Conservation (phyloP, 768 basidiomycete genomes). For the Polyporus arcularius region DNA sequence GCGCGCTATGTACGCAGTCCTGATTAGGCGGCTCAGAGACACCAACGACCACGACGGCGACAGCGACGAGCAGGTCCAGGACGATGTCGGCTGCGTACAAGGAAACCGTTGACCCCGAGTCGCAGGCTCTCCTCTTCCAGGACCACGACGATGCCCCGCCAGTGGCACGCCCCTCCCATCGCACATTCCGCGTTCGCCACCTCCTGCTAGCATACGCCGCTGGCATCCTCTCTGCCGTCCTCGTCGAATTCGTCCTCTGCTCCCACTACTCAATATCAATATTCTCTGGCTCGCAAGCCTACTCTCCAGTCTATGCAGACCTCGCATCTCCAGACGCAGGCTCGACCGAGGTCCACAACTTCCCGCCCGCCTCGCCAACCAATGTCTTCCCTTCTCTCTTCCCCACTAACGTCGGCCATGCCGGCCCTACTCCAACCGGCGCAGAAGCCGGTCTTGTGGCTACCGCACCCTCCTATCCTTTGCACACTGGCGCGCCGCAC, state of each 20-base stretch:
- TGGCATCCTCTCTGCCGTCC: slow-evolving; percentile 52
- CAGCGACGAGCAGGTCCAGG: not conserved
- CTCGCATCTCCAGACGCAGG: slow-evolving; percentile 71
- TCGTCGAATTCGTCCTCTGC: slow-evolving; percentile 51
- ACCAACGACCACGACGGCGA: not conserved
- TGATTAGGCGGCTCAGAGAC: not conserved
- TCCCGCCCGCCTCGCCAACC: slow-evolving; percentile 73
- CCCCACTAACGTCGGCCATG: slow-evolving; percentile 75
- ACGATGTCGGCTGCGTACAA: slow-evolving; percentile 17
- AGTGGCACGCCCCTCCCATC: slow-evolving; percentile 15
- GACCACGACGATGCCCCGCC: slow-evolving; percentile 4
- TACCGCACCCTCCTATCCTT: slow-evolving; percentile 77
- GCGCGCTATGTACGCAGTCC: too few species aligned
- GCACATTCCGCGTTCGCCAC: slow-evolving; percentile 12
- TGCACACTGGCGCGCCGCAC: slow-evolving; percentile 69
- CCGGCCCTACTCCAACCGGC: slow-evolving; percentile 78
- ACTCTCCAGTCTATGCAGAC: slow-evolving; percentile 28
- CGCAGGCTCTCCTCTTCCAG: slow-evolving; percentile 13
- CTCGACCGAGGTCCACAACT: slow-evolving; percentile 67
- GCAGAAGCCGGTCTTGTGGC: slow-evolving; percentile 72
- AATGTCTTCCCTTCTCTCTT: slow-evolving; percentile 73
- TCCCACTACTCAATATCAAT: slow-evolving; percentile 38
- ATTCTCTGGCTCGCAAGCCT: not conserved
- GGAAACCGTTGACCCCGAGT: slow-evolving; percentile 12
- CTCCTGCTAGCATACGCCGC: slow-evolving; percentile 32